Base-by-base conservation (phyloP, 257 asterid genomes). In the Henckelia pumila region DNA sequence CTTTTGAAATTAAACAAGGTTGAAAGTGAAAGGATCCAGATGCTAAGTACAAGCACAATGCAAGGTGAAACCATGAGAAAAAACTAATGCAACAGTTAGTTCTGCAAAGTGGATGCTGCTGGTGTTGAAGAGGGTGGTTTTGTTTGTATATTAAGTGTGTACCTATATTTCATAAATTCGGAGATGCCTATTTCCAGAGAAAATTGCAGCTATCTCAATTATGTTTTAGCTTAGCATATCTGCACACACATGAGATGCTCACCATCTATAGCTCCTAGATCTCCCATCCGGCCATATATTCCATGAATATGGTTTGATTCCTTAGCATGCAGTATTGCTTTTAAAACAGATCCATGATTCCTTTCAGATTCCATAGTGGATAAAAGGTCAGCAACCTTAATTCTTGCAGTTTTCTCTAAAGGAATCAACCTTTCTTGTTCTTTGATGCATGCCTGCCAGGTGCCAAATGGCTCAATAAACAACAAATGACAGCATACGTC, bases 201-300 rank as follows among this genome's bases (percentile, higher is more conserved):
- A 14, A 47, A 58, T 52, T 32, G 65, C 13, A 58, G 13, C 59
- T 44, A 19, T 56, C 29, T 17, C 23, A 23, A 35, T 69, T 13
- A 30, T 69, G 68, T 23, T 56, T 63, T 44, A 44, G 64, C 56
- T 44, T 19, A 73, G 64, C 58, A 59, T 24, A 35, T 56, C 28
- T 24, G 29, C 29, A 44, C 20, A 47, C 16, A 33, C 47, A 61
- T 14, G 30, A 68, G 65, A 70, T 57, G 59, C 77, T 81, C 73
- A 88, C 99, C 92, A 74, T 94, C 95, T 79, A 94, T 94, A 47
- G 99, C 97, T 71, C 99, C 99, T 75, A 94, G 82, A 70, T 94
- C 96, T 47, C 97, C 97, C 95, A 94, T 81, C 63, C 97, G 84
- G 64, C 97, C 99, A 82, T 84, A 85, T 65, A 94, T 94, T 71